These are phyloP conservation scores for Alnus rubra DNA, from an alignment of 306 rosid species.

Conservation along the genomic window DNA sequence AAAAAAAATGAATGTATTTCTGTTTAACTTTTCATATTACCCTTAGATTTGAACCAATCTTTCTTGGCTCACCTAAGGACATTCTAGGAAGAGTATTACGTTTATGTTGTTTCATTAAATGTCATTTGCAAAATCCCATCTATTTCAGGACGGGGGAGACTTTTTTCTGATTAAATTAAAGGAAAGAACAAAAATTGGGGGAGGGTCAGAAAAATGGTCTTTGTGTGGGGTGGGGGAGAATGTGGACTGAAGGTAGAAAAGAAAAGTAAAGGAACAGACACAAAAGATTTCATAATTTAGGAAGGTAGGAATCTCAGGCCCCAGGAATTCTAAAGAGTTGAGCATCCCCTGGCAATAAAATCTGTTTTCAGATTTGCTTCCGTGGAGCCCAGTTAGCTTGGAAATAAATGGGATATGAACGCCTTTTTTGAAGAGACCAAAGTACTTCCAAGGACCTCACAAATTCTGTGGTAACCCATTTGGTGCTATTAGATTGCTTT, in stretches of 20 bases:
- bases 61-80: not conserved
- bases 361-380: not conserved
- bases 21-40: not conserved
- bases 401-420: not conserved
- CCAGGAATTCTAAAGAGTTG: not conserved
- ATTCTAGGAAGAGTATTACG: not conserved
- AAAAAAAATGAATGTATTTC: too few species aligned
- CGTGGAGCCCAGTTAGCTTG: not conserved
- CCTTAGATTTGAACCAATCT: not conserved
- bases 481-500: not conserved
- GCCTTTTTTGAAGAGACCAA: not conserved
- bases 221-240: not conserved
- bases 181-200: not conserved
- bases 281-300: not conserved
- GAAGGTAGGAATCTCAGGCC: not conserved
- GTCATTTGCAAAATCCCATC: not conserved
- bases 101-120: not conserved
- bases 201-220: not conserved
- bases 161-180: not conserved
- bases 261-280: not conserved
- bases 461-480: not conserved
- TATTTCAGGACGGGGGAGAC: not conserved
- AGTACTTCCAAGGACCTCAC: not conserved
- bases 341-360: not conserved
- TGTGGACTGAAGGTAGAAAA: not conserved